These are phyloP conservation scores for Auriscalpium orientale DNA, from an alignment of 768 basidiomycete species.

Conservation along the genomic window DNA sequence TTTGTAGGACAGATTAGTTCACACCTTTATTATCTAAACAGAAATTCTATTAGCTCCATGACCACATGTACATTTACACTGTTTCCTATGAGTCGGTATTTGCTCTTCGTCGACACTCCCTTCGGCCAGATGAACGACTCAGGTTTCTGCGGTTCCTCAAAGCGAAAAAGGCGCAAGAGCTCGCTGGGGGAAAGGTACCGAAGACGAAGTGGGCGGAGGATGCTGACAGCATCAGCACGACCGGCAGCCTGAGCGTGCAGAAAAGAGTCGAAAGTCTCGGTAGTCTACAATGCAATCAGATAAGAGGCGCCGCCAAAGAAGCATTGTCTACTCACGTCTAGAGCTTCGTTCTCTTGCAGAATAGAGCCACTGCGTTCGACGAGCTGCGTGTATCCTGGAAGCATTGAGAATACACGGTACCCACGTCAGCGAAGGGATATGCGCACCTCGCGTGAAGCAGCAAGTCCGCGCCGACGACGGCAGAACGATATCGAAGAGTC, in stretches of 20 bases:
- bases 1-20: no score
- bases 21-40: slow-evolving; percentile 26
- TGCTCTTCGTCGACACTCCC: slow-evolving; percentile 53
- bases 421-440: not conserved
- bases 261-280: slow-evolving; percentile 49
- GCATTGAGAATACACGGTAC: not conserved
- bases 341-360: slow-evolving; percentile 57
- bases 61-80: slow-evolving; percentile 77
- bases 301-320: not conserved
- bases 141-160: slow-evolving; percentile 26
- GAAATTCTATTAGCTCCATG: slow-evolving; percentile 48
- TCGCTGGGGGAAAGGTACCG: slow-evolving; percentile 74
- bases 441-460: slow-evolving; percentile 74
- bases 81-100: slow-evolving; percentile 74
- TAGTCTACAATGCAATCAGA: slow-evolving; percentile 38
- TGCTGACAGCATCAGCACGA: slow-evolving; percentile 38
- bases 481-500: slow-evolving; percentile 71
- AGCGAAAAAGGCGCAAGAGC: slow-evolving; percentile 60
- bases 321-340: slow-evolving; percentile 43
- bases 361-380: slow-evolving; percentile 77
- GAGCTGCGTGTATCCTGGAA: slow-evolving; percentile 64
- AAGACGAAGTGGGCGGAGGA: slow-evolving; percentile 50
- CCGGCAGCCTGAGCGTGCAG: slow-evolving; percentile 34
- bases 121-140: slow-evolving; percentile 54
- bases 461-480: slow-evolving; percentile 58